A percentile compares a stretch with the other conserved stretches of the same genome.
phyloP scores from a whole-genome alignment of 2,329 filamentous ascomycete species.

The Aschersonia sp. region DNA sequence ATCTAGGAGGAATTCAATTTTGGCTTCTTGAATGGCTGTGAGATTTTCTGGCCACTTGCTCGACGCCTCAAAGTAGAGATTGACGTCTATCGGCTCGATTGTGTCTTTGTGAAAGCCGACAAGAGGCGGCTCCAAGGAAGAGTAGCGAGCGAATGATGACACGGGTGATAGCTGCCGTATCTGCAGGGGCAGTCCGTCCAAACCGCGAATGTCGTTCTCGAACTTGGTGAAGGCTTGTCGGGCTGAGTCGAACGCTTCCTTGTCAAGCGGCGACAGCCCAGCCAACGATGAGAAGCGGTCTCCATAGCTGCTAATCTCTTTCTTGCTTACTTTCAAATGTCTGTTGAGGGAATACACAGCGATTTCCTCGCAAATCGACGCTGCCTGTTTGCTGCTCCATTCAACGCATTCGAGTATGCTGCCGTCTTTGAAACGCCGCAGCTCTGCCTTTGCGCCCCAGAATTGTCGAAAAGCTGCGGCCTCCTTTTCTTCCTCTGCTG shows the following conservation, averaged over 20 bases:
- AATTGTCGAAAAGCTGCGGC: slow-evolving; percentile 74
- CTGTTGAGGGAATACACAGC: slow-evolving; percentile 53
- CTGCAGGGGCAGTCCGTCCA: slow-evolving; percentile 78
- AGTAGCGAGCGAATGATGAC: slow-evolving; percentile 58
- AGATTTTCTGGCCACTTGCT: slow-evolving; percentile 88
- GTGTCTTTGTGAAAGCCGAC: slow-evolving; percentile 28
- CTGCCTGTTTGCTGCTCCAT: slow-evolving; percentile 53
- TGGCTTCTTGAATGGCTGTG: slow-evolving; percentile 80
- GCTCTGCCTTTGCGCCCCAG: slow-evolving; percentile 87
- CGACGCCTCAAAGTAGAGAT: slow-evolving; percentile 87
- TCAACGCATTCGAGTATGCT: slow-evolving; percentile 85
- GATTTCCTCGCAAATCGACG: slow-evolving; percentile 67
- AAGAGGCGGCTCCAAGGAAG: slow-evolving; percentile 36
- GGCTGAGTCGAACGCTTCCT: slow-evolving; percentile 50
- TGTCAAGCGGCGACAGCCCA: slow-evolving; percentile 30
- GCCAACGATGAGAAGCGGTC: slow-evolving; percentile 35
- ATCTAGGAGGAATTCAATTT: slow-evolving; percentile 74
- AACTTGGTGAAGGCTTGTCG: slow-evolving; percentile 58
- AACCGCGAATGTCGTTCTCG: slow-evolving; percentile 59
- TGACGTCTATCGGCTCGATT: slow-evolving; percentile 53
- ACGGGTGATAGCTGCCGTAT: slow-evolving; percentile 67
- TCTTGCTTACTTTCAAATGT: slow-evolving; percentile 49
- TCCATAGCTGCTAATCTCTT: slow-evolving; percentile 36
- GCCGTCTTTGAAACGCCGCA: slow-evolving; percentile 89
- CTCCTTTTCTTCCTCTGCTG: slow-evolving; percentile 72